These are phyloP conservation scores for Cercospora zeae-maydis DNA, from an alignment of 2,329 filamentous ascomycete species.

Conservation along the genomic window DNA sequence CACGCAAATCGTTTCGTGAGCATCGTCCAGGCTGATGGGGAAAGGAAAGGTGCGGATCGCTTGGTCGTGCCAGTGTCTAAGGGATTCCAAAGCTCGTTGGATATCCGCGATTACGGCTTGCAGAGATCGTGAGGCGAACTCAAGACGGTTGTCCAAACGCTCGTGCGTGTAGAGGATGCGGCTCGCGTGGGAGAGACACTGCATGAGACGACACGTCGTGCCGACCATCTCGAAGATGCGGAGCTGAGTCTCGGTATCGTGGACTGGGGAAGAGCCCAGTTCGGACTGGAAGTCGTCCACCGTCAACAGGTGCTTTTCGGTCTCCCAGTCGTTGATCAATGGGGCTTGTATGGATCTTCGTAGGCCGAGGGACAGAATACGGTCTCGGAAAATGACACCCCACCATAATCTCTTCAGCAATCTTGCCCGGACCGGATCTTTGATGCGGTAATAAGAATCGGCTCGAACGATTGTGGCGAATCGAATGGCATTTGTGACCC, in stretches of 20 bases:
- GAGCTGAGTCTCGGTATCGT: constrained; percentile 25
- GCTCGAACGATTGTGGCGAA: constrained; percentile 23
- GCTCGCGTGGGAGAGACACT: constrained; percentile 20
- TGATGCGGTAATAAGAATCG: constrained; percentile 20
- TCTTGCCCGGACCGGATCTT: constrained; percentile 18
- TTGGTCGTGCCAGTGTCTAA: constrained; percentile 24
- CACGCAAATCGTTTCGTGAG: constrained; percentile 22
- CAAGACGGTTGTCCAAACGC: constrained; percentile 22
- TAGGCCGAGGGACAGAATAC: constrained; percentile 22
- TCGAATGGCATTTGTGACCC: constrained; percentile 25
- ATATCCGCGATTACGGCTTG: constrained; percentile 18
- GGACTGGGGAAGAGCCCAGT: constrained; percentile 23
- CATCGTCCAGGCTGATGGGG: constrained; percentile 23
- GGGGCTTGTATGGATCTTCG: constrained; percentile 19
- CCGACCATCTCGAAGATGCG: constrained; percentile 22
- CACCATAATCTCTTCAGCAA: constrained; percentile 26
- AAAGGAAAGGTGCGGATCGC: constrained; percentile 23
- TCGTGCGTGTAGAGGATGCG: constrained; percentile 22
- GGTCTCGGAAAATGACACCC: constrained; percentile 24
- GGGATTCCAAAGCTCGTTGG: constrained; percentile 15
- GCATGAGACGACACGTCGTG: constrained; percentile 22
- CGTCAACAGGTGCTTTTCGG: constrained; percentile 20
- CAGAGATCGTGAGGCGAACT: constrained; percentile 17
- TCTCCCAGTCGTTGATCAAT: constrained; percentile 20
- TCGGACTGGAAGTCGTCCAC: constrained; percentile 23